Percentiles rank a stretch among this genome's conserved stretches.
These are phyloP conservation scores for Candida chilensis DNA, from an alignment of 805 yeast genomes.

Conservation along the genomic window DNA sequence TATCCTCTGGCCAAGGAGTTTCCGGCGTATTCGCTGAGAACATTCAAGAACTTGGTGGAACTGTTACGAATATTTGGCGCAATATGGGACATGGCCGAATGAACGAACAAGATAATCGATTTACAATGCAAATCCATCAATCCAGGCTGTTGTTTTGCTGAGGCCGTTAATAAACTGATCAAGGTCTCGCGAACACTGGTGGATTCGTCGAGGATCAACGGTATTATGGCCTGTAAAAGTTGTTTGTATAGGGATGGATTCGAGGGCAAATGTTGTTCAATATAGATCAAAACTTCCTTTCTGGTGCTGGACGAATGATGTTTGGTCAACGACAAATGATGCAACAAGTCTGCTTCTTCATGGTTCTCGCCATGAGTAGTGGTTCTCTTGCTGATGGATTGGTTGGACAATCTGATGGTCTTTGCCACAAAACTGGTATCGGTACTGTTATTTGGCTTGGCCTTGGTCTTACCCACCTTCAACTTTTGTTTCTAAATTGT, in stretches of 20 bases:
- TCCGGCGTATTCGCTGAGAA: slow-evolving; percentile 46
- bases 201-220: slow-evolving; percentile 62
- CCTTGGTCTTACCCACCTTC: slow-evolving; percentile 78
- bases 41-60: slow-evolving; percentile 57
- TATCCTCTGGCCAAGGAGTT: slow-evolving; percentile 49
- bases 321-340: slow-evolving; percentile 57
- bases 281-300: slow-evolving; percentile 55
- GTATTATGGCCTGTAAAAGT: slow-evolving; percentile 46
- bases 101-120: slow-evolving; percentile 60
- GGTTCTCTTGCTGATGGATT: slow-evolving; percentile 15
- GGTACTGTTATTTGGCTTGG: slow-evolving; percentile 67
- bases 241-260: slow-evolving; percentile 47
- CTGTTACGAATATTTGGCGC: slow-evolving; percentile 67
- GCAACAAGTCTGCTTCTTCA: slow-evolving; percentile 39
- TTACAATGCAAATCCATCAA: slow-evolving; percentile 54
- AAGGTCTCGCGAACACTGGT: slow-evolving; percentile 53
- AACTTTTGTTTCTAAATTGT: slow-evolving; percentile 52
- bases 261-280: slow-evolving; percentile 42
- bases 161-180: slow-evolving; percentile 33
- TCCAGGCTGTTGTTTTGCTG: slow-evolving; percentile 41
- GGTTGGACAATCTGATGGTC: slow-evolving; percentile 38
- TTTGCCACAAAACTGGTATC: slow-evolving; percentile 80
- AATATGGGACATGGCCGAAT: slow-evolving; percentile 92
- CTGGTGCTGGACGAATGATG: slow-evolving; percentile 68
- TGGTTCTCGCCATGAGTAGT: slow-evolving; percentile 5